These are phyloP conservation scores for Globomyces sp. DNA, from an alignment of 371 early-diverging fungal species.

Conservation along the genomic window DNA sequence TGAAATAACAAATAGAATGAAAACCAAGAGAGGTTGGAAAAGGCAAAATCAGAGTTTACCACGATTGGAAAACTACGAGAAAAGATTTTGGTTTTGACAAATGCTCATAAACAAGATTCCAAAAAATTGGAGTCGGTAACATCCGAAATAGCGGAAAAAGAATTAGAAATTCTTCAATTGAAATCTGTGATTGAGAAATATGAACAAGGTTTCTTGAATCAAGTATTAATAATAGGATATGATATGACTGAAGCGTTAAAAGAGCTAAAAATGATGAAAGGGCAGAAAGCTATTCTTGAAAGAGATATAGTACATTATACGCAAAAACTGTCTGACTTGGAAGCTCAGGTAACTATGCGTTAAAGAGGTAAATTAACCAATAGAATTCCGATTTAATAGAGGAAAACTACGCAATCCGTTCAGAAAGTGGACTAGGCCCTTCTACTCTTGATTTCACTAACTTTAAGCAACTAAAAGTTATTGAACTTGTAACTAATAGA, in stretches of 20 bases:
- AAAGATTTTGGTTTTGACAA: constrained; percentile 27
- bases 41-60: constrained; percentile 4
- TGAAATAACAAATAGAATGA: neutral
- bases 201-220: constrained; percentile 26
- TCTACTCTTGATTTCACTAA: constrained; percentile 36
- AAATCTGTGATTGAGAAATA: constrained; percentile 27
- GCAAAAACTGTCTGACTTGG: constrained; percentile 36
- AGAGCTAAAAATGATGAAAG: constrained; percentile 41
- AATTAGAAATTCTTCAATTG: constrained; percentile 34
- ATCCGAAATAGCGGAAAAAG: constrained; percentile 36
- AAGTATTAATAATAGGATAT: neutral
- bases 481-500: constrained; percentile 30
- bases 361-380: too few relatives aligned
- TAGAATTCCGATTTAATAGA: constrained; percentile 32
- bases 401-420: constrained; percentile 43
- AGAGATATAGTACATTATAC: constrained; percentile 36
- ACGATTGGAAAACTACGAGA: constrained; percentile 20
- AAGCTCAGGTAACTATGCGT: constrained; percentile 31
- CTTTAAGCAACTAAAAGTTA: constrained; percentile 22
- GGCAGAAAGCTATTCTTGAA: constrained; percentile 29
- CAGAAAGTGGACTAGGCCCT: constrained; percentile 26
- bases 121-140: constrained; percentile 23
- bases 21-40: constrained; percentile 4
- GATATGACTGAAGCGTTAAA: constrained; percentile 41
- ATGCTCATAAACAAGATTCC: constrained; percentile 20